Conservation (phyloP, 2,329 filamentous ascomycete genomes). For the Paraconiothyrium sp. region DNA sequence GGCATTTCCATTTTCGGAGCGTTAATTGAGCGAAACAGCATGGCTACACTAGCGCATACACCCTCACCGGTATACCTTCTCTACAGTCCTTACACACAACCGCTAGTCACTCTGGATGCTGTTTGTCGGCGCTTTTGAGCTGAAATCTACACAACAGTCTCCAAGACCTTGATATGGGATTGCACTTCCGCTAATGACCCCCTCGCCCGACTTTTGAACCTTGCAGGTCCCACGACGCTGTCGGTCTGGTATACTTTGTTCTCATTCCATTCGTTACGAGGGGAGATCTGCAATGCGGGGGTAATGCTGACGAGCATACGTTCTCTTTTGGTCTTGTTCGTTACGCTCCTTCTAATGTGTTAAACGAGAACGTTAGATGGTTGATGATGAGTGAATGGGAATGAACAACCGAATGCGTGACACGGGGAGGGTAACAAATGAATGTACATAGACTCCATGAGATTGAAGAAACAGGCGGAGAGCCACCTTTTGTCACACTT, state of each 20-base stretch:
- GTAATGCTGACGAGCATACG: conserved; percentile 32
- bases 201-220: conserved; percentile 8
- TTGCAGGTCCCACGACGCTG: conserved; percentile 14
- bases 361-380: conserved; percentile 1
- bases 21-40: conserved; percentile 28
- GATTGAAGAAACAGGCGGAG: background rate
- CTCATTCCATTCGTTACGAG: conserved; percentile 22
- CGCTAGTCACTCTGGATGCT: background rate
- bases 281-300: conserved; percentile 8
- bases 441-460: conserved; percentile 6
- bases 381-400: conserved; percentile 9
- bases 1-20: conserved; percentile 18
- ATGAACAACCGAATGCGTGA: conserved; percentile 10
- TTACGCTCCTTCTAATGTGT: conserved; percentile 25
- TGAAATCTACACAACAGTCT: background rate
- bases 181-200: conserved; percentile 6
- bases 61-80: conserved; percentile 29
- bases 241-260: conserved; percentile 25
- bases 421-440: background rate
- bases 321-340: conserved; percentile 22
- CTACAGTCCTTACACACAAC: conserved; percentile 24
- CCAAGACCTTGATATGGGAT: background rate
- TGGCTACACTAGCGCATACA: conserved; percentile 30
- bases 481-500: background rate
- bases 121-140: background rate